Evolutionary conservation across 176 grass and related monocot genomes (phyloP), one percentile per base, ranked within the genome.

Genomic region (Lolium multiflorum): DNA sequence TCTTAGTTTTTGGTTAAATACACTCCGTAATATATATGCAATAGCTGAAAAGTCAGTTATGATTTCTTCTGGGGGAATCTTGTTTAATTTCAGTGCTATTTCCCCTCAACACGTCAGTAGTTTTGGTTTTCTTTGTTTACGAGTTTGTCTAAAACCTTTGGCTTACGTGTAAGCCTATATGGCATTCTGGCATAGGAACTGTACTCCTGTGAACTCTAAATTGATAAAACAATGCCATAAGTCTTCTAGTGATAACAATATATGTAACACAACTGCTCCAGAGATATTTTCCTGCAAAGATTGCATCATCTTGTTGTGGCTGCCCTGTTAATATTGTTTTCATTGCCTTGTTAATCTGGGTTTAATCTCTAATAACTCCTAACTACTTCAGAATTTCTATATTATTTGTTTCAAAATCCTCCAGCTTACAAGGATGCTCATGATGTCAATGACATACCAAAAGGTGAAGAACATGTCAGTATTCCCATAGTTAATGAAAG

Each of bases 391-490:
- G 11, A 55, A 37, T 82, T 49, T 61, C 52, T 75, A 25, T 43
- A 46, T 49, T 41, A 20, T 88, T 54, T 37, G 31, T 16, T 16
- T 71, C 31, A 41, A 80, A 75, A 47, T 56, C 4, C 14, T 85
- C 22, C 43, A 66, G 56, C 50, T 9, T 37, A 75, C 50, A 49
- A 81, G 68, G 55, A 83, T 79, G 43, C 48, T 28, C 88, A 95
- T 91, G 87, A 94, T 95, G 9, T 80, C 21, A 84, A 95, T 51
- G 96, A 98, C 62, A 95, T 98, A 92, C 41, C 91, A 39, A 93
- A 90, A 81, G 96, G 96, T 5, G 78, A 94, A 91, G 96, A 98
- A 84, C 50, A 25, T 81, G 38, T 98, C 1, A 88, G 39, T 21
- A 91, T 98, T 51, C 89, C 96, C 10, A 89, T 98, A 63, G 76